Conservation (phyloP, 768 basidiomycete species). For the Asterophora parasitica region DNA sequence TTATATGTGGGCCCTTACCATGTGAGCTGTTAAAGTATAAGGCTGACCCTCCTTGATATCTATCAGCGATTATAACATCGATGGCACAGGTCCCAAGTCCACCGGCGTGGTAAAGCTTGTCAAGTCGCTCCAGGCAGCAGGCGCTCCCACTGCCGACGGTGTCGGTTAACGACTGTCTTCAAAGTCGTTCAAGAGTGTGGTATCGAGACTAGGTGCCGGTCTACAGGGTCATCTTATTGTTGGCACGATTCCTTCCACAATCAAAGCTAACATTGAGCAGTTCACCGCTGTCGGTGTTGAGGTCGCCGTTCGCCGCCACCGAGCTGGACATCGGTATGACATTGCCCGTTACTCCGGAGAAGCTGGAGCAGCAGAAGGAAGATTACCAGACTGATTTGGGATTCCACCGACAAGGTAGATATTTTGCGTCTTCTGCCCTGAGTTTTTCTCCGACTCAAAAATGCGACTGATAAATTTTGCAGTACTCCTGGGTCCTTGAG, state of each 20-base stretch:
- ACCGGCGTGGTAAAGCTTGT: slow-evolving; percentile 53
- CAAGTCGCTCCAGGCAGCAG: slow-evolving; percentile 38
- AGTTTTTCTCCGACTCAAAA: neutral
- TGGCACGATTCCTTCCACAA: slow-evolving; percentile 44
- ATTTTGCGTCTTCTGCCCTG: too few relatives aligned
- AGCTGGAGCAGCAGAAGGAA: slow-evolving; percentile 47
- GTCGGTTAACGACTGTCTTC: too few relatives aligned
- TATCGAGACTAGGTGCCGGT: too few relatives aligned
- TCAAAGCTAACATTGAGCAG: slow-evolving; percentile 45
- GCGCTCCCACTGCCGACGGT: slow-evolving; percentile 52
- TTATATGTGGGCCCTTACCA: neutral
- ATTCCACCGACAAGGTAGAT: slow-evolving; percentile 26
- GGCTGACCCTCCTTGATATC: slow-evolving; percentile 7
- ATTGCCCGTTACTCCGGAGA: slow-evolving; percentile 43
- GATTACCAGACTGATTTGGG: slow-evolving; percentile 54
- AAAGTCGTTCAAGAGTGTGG: too few relatives aligned
- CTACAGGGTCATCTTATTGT: slow-evolving; percentile 59
- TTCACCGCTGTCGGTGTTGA: slow-evolving; percentile 61
- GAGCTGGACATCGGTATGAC: slow-evolving; percentile 65
- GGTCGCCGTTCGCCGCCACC: slow-evolving; percentile 63
- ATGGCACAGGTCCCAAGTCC: slow-evolving; percentile 44
- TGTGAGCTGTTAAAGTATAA: slow-evolving; percentile 1
- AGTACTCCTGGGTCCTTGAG: slow-evolving; percentile 37
- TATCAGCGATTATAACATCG: slow-evolving; percentile 40
- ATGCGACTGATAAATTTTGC: neutral